Conservation (phyloP, 2,329 filamentous ascomycete species). For the Cladosporium oxysporum region DNA sequence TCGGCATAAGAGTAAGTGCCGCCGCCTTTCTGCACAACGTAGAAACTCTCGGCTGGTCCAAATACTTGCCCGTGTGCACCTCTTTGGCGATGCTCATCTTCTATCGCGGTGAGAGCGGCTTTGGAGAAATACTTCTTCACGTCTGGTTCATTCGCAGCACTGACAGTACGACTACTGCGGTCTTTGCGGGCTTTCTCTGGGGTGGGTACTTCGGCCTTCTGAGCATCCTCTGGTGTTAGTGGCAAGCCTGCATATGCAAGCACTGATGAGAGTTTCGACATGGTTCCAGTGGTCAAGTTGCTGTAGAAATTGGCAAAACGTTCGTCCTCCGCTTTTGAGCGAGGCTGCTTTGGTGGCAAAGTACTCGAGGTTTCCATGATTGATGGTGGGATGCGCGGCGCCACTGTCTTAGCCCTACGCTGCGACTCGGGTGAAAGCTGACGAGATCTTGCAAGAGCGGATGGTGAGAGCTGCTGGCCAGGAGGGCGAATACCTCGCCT, state of each 20-base stretch:
- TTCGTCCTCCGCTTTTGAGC: constrained; percentile 50
- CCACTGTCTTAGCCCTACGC: constrained; percentile 24
- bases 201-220: constrained; percentile 24
- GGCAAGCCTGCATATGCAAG: constrained; percentile 92
- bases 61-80: constrained; percentile 56
- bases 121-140: constrained; percentile 81
- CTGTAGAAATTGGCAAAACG: constrained; percentile 90
- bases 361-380: constrained; percentile 31
- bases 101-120: constrained; percentile 77
- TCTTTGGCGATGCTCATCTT: constrained; percentile 56
- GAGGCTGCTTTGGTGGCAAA: constrained; percentile 19
- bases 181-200: constrained; percentile 33
- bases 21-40: constrained; percentile 88
- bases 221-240: constrained; percentile 48
- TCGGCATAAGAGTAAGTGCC: constrained; percentile 92
- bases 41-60: constrained; percentile 71
- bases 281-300: constrained; percentile 77
- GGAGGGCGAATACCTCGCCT: constrained; percentile 36
- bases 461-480: constrained; percentile 29
- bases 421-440: constrained; percentile 36
- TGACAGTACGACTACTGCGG: constrained; percentile 29
- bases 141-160: constrained; percentile 58
- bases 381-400: constrained; percentile 33
- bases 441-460: constrained; percentile 33
- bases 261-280: constrained; percentile 85